Conservation (phyloP, 83 land plant species). For the Picea abies region DNA sequence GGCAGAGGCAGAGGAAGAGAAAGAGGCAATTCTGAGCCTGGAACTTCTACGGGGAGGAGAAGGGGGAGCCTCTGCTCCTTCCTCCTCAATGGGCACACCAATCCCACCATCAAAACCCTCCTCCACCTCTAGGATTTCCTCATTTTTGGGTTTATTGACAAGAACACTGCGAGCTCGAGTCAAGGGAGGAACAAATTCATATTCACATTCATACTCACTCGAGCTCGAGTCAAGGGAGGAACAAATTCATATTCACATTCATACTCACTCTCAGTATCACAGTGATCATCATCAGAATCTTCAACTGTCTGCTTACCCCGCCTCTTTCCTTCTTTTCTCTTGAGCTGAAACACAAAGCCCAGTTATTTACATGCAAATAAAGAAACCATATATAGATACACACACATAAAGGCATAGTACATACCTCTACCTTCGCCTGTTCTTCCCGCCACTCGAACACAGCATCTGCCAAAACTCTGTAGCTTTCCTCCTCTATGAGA, state of each 20-base stretch:
- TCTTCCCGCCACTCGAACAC: slow-evolving; percentile 44
- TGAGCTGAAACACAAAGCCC: neutral
- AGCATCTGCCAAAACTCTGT: slow-evolving; percentile 55
- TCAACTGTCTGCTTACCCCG: neutral
- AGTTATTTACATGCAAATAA: no score
- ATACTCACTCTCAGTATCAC: neutral
- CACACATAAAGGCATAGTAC: no score
- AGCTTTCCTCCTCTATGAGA: no score
- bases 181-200: slow-evolving; percentile 7
- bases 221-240: slow-evolving; percentile 12
- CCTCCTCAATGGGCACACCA: neutral
- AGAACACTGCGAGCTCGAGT: slow-evolving; percentile 13
- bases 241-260: slow-evolving; percentile 3
- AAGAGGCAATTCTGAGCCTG: neutral
- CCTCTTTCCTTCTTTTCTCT: neutral
- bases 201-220: slow-evolving; percentile 1
- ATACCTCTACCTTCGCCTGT: slow-evolving; percentile 6
- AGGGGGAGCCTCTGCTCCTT: no score
- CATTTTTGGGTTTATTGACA: neutral
- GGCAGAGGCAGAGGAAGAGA: no score
- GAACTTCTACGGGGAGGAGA: neutral
- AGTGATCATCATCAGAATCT: neutral
- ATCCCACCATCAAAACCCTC: no score
- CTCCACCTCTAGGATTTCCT: no score
- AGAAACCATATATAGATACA: no score